A percentile compares a stretch with the other conserved stretches of the same genome.
phyloP scores from a whole-genome alignment of 257 asterid species.

The Haberlea rhodopensis region DNA sequence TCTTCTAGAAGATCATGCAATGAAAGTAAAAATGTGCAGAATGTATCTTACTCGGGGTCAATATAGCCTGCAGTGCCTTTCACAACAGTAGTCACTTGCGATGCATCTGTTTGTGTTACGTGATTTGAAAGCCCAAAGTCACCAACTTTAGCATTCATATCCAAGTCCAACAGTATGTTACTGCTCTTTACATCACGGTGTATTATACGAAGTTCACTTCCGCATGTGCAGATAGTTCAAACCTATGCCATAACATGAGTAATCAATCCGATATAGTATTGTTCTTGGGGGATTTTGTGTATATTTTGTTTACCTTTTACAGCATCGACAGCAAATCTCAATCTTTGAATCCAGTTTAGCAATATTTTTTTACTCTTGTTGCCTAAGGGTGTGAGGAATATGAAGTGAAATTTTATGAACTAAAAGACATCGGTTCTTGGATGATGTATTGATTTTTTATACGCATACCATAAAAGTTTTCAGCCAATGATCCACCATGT shows the following conservation, averaged over 20 bases:
- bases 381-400: slow-evolving; percentile 39
- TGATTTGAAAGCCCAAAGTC: slow-evolving; percentile 95
- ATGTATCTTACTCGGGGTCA: slow-evolving; percentile 77
- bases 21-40: background rate
- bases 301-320: slow-evolving; percentile 60
- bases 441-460: slow-evolving; percentile 5
- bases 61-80: slow-evolving; percentile 97
- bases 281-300: background rate
- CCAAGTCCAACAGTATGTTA: slow-evolving; percentile 78
- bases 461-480: slow-evolving; percentile 77
- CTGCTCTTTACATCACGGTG: slow-evolving; percentile 93
- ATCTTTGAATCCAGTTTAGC: slow-evolving; percentile 84
- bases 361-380: slow-evolving; percentile 61
- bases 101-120: slow-evolving; percentile 69
- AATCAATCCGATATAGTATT: too few relatives aligned
- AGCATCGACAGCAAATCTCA: slow-evolving; percentile 89
- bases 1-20: background rate
- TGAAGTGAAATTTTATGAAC: background rate
- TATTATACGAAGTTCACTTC: slow-evolving; percentile 78
- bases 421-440: background rate
- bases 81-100: slow-evolving; percentile 79
- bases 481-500: slow-evolving; percentile 81
- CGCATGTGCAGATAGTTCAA: slow-evolving; percentile 86
- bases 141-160: slow-evolving; percentile 86
- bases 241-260: slow-evolving; percentile 37